phyloP scores from a whole-genome alignment of 2,329 filamentous ascomycete species.

The Nemania diffusa region DNA sequence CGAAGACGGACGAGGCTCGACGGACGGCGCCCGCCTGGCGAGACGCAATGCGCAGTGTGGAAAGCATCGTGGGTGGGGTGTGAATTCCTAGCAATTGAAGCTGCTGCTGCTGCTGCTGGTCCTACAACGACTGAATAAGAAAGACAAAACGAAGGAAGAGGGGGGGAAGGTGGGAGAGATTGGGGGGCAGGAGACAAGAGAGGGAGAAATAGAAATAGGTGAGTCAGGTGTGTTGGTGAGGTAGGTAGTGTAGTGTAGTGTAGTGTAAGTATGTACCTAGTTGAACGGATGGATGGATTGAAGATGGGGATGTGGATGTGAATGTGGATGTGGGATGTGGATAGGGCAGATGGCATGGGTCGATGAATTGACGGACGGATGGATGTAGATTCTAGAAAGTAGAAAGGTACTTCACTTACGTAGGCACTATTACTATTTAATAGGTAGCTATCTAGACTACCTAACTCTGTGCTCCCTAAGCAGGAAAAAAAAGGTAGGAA shows the following conservation, averaged over 20 bases:
- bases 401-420: background rate
- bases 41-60: constrained; percentile 64
- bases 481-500: too few relatives aligned
- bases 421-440: background rate
- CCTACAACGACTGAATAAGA: background rate
- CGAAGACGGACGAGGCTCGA: constrained; percentile 52
- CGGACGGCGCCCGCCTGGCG: constrained; percentile 56
- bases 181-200: background rate
- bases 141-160: background rate
- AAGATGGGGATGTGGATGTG: background rate
- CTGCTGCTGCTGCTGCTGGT: background rate
- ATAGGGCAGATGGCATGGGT: too few relatives aligned
- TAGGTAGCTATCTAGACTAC: too few relatives aligned
- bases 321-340: background rate
- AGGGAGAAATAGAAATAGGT: background rate
- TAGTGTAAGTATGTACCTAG: too few relatives aligned
- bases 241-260: background rate
- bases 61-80: constrained; percentile 60
- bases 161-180: background rate
- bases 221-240: background rate
- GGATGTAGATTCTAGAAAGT: too few relatives aligned
- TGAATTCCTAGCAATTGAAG: background rate
- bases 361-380: background rate
- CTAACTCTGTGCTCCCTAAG: too few relatives aligned
- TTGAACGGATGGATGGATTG: background rate